Conservation (phyloP, 768 basidiomycete species). For the Tricholomella constricta region DNA sequence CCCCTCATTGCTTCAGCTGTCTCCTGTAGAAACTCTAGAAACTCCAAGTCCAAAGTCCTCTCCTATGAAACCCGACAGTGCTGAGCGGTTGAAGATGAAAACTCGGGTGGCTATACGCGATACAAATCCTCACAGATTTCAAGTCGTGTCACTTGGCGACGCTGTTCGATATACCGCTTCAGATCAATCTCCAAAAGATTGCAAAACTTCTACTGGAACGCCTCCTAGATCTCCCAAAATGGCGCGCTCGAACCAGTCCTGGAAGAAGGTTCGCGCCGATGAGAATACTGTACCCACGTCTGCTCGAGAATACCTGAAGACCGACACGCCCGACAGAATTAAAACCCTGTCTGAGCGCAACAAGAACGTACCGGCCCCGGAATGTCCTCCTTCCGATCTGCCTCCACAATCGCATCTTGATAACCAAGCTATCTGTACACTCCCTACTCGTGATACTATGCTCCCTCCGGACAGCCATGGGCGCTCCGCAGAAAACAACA, state of each 20-base stretch:
- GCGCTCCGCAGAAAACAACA: not conserved
- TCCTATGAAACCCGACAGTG: constrained; percentile 18
- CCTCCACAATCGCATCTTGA: not conserved
- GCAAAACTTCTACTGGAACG: not conserved
- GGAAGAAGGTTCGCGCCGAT: constrained; percentile 7
- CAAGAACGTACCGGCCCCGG: constrained; percentile 2
- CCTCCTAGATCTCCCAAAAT: not conserved
- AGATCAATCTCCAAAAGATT: not conserved
- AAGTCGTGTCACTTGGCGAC: constrained; percentile 44
- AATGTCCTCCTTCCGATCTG: not conserved
- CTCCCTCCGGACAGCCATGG: not conserved
- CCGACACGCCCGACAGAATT: constrained; percentile 1
- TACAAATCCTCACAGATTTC: constrained; percentile 44
- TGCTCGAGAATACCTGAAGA: not conserved
- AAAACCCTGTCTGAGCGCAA: constrained; percentile 8
- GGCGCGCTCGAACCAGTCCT: not conserved
- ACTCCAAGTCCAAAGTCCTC: constrained; percentile 6
- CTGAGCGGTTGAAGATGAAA: constrained; percentile 40
- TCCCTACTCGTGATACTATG: not conserved
- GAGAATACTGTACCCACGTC: constrained; percentile 8
- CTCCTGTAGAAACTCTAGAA: constrained; percentile 12
- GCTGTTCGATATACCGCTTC: constrained; percentile 9
- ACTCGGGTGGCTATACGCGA: constrained; percentile 48
- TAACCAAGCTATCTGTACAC: not conserved
- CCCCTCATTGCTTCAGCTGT: constrained; percentile 18